These are phyloP conservation scores for Stropharia rugosoannulata DNA, from an alignment of 768 basidiomycete genomes.

Conservation along the genomic window DNA sequence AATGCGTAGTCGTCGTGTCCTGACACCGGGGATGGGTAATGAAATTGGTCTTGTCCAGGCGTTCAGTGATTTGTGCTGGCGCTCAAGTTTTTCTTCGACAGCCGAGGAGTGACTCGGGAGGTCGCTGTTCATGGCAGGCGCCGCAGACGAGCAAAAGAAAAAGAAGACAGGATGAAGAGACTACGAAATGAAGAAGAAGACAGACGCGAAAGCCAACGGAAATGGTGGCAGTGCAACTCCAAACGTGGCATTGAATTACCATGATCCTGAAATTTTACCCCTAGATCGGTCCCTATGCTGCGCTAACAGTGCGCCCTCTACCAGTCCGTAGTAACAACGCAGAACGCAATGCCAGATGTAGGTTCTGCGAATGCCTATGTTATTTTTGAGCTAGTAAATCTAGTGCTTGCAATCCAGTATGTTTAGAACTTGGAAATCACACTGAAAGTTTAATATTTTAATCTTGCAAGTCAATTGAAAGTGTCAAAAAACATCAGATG, in stretches of 20 bases:
- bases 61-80: conserved; percentile 29
- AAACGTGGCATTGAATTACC: conserved; percentile 1
- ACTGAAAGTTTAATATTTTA: too few relatives aligned
- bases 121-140: conserved; percentile 21
- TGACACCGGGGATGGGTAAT: conserved; percentile 57
- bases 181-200: not conserved
- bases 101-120: conserved; percentile 44
- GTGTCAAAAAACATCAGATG: too few relatives aligned
- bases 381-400: too few relatives aligned
- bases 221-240: not conserved
- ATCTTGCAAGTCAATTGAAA: too few relatives aligned
- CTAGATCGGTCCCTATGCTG: not conserved
- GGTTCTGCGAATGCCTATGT: too few relatives aligned
- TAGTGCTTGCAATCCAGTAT: too few relatives aligned
- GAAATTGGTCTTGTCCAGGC: conserved; percentile 56
- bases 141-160: not conserved
- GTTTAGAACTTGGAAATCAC: too few relatives aligned
- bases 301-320: too few relatives aligned
- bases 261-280: not conserved
- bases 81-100: conserved; percentile 38
- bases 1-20: conserved; percentile 56
- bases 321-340: too few relatives aligned
- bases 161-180: not conserved
- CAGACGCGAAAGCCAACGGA: not conserved
- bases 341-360: too few relatives aligned